A percentile compares a stretch with the other conserved stretches of the same genome.
Evolutionary conservation across 2,329 filamentous ascomycete species (phyloP).

Genomic region (Aspergillus jensenii): DNA sequence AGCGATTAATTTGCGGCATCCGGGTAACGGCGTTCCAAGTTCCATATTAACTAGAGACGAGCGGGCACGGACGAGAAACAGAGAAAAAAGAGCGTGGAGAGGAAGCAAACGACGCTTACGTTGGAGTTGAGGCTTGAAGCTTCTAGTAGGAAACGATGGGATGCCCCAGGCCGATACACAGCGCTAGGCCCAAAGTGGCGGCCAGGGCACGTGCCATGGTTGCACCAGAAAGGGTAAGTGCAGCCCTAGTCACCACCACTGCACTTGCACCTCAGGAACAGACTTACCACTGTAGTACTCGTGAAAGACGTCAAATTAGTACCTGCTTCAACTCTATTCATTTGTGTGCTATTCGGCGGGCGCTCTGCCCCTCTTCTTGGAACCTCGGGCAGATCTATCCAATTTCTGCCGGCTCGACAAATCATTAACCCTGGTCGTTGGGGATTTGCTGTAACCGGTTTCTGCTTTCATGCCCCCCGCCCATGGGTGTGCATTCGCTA

Average conservation of each 20-base stretch:
- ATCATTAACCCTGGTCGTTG: neutral
- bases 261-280: neutral
- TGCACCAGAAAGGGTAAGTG: constrained; percentile 1
- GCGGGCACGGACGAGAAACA: neutral
- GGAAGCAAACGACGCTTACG: no score
- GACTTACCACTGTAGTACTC: neutral
- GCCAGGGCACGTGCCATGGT: neutral
- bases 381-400: neutral
- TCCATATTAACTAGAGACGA: neutral
- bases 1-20: neutral
- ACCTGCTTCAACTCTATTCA: constrained; percentile 4
- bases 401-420: neutral
- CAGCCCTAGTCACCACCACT: neutral
- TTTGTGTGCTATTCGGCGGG: neutral
- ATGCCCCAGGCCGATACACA: neutral
- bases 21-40: neutral
- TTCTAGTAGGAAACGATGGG: neutral
- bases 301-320: neutral
- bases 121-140: neutral
- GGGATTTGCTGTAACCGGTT: neutral
- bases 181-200: neutral
- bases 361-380: neutral
- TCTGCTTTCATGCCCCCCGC: neutral
- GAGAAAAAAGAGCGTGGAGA: neutral
- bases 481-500: neutral